Conservation (phyloP, 495 filamentous ascomycete species). For the Penicillium flavigenum region DNA sequence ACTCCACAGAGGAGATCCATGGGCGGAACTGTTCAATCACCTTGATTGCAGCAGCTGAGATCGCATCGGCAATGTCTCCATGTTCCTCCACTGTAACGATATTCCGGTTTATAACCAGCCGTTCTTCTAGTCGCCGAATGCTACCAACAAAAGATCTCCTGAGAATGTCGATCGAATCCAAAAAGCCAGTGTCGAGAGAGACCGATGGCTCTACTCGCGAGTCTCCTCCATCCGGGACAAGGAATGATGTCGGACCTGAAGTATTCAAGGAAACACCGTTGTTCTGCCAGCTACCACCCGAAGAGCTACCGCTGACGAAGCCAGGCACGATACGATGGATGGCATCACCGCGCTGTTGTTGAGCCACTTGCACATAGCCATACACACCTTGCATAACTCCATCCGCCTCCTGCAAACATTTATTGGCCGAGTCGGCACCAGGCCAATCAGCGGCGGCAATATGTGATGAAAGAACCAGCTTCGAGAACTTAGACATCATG, state of each 20-base stretch:
- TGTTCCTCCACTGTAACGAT: constrained; percentile 70
- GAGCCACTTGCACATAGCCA: constrained; percentile 92
- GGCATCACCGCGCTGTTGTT: constrained; percentile 83
- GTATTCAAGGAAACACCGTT: constrained; percentile 72
- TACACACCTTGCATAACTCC: constrained; percentile 91
- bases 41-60: constrained; percentile 71
- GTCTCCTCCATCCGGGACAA: constrained; percentile 75
- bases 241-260: constrained; percentile 70
- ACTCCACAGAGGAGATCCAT: constrained; percentile 84
- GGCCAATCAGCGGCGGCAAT: constrained; percentile 95
- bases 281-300: constrained; percentile 90
- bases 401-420: constrained; percentile 93
- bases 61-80: constrained; percentile 66
- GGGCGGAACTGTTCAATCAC: constrained; percentile 83
- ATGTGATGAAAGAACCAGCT: constrained; percentile 96
- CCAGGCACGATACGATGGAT: constrained; percentile 89
- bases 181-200: constrained; percentile 67
- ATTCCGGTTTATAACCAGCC: constrained; percentile 72
- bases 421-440: constrained; percentile 77
- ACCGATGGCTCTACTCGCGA: constrained; percentile 69
- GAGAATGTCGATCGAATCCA: constrained; percentile 82
- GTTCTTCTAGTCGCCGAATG: constrained; percentile 82
- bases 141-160: constrained; percentile 75
- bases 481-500: constrained; percentile 99
- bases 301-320: constrained; percentile 78